phyloP scores from a whole-genome alignment of 1,284 basidiomycete species.

The Schizopora paradoxa region DNA sequence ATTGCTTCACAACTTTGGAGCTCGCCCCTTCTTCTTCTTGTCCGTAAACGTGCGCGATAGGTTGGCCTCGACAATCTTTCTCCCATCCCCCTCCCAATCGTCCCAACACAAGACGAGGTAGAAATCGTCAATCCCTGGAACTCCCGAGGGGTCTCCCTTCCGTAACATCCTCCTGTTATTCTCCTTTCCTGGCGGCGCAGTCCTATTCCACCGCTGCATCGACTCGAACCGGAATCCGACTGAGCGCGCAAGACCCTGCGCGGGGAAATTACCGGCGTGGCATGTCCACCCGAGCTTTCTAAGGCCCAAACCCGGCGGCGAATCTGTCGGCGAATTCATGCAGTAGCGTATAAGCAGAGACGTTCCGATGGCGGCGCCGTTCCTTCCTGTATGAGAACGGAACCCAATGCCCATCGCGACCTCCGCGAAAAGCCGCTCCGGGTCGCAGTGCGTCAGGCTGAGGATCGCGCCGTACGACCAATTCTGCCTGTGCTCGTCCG shows the following conservation, averaged over 20 bases:
- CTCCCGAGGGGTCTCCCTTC: conserved; percentile 37
- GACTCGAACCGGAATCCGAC: conserved; percentile 61
- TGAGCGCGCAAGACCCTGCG: conserved; percentile 46
- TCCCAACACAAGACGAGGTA: conserved; percentile 54
- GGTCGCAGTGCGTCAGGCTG: conserved; percentile 30
- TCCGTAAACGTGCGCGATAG: too few relatives aligned
- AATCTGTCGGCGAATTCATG: conserved; percentile 40
- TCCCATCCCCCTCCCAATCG: conserved; percentile 45
- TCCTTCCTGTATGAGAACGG: conserved; percentile 54
- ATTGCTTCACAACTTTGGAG: too few relatives aligned
- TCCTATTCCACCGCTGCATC: conserved; percentile 46
- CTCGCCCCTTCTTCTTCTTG: too few relatives aligned
- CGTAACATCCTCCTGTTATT: conserved; percentile 33
- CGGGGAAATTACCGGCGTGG: conserved; percentile 43
- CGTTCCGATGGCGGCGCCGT: conserved; percentile 57
- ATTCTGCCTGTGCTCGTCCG: conserved; percentile 4
- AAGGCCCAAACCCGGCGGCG: conserved; percentile 46
- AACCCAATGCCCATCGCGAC: conserved; percentile 40
- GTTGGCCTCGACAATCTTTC: too few relatives aligned
- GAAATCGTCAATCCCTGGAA: conserved; percentile 42
- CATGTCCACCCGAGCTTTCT: conserved; percentile 61
- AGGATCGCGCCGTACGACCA: conserved; percentile 40
- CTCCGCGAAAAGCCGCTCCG: conserved; percentile 32
- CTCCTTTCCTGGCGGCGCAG: conserved; percentile 34
- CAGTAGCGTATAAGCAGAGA: conserved; percentile 53